These are phyloP conservation scores for Rhizopus arrhizus DNA, from an alignment of 371 early-diverging fungal species.

Conservation along the genomic window DNA sequence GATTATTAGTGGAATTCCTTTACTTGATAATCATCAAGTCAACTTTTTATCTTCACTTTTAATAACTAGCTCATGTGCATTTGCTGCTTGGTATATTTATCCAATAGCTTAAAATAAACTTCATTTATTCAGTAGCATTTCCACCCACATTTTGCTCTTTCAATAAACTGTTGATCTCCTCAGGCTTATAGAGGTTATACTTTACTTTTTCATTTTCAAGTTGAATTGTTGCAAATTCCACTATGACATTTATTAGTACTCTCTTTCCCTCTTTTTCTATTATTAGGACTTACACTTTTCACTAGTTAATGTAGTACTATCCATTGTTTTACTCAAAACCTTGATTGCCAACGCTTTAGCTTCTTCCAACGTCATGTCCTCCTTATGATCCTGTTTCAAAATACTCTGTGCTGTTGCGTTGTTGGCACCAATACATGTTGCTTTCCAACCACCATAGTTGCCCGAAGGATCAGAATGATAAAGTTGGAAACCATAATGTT, in stretches of 20 bases:
- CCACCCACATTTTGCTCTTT: constrained; percentile 65
- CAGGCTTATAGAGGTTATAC: constrained; percentile 70
- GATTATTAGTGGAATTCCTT: constrained; percentile 63
- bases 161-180: constrained; percentile 77
- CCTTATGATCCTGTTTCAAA: constrained; percentile 95
- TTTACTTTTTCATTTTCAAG: constrained; percentile 55
- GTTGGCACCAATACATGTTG: constrained; percentile 97
- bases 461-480: constrained; percentile 99
- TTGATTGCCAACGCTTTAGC: constrained; percentile 89
- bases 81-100: constrained; percentile 18
- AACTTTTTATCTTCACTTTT: constrained; percentile 26
- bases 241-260: constrained; percentile 25
- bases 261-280: constrained; percentile 1
- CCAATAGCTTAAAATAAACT: not conserved
- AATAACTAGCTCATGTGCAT: constrained; percentile 15
- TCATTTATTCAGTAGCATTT: constrained; percentile 15
- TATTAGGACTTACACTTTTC: constrained; percentile 80
- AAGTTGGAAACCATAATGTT: constrained; percentile 90
- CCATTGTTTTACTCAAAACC: constrained; percentile 95
- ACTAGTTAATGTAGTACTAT: constrained; percentile 82
- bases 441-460: constrained; percentile 98
- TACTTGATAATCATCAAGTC: constrained; percentile 83
- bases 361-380: constrained; percentile 82
- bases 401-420: constrained; percentile 88
- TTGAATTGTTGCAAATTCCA: constrained; percentile 85